Base-by-base conservation (phyloP, 192 early-diverging fungal species). In the Dissophora globulifera region DNA sequence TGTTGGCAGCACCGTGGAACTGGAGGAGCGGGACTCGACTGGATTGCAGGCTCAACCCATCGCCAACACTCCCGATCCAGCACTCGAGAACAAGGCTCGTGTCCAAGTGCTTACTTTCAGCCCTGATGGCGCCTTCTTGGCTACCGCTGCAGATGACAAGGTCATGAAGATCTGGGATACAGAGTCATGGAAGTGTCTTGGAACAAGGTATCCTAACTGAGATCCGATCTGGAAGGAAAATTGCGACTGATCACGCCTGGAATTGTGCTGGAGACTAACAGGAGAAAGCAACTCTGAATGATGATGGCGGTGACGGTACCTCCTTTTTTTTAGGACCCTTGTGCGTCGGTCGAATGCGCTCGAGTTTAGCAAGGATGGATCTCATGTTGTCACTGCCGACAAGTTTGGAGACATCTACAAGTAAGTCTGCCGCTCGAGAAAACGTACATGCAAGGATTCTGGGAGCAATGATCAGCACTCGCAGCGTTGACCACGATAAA, bases 401-500 rank as follows among this genome's bases (percentile, higher is more conserved):
- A 98, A 98, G 79, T 96, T 95, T 84, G 98, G 98, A 8, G 98
- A 99, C 84, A 90, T 94, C 20, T 92, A 95, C 75, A 81, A 87
- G 90, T 93, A 83, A 30, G 57, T 1, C 42, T 19, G 17, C 52
- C n/a, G n/a, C n/a, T n/a, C n/a, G n/a, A n/a, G n/a, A n/a, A n/a
- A n/a, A n/a, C n/a, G n/a, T n/a, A n/a, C n/a, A n/a, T n/a, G n/a
- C n/a, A n/a, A n/a, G n/a, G n/a, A n/a, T n/a, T n/a, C n/a, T n/a
- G n/a, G n/a, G n/a, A n/a, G n/a, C n/a, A n/a, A n/a, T n/a, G n/a
- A n/a, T n/a, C n/a, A n/a, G n/a, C n/a, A n/a, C n/a, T n/a, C n/a
- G n/a, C n/a, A n/a, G n/a, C n/a, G n/a, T n/a, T n/a, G n/a, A n/a
- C n/a, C n/a, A n/a, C n/a, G n/a, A n/a, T n/a, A n/a, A n/a, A n/a